Conservation (phyloP, 129 eudicot species). For the Saussurea involucrata region DNA sequence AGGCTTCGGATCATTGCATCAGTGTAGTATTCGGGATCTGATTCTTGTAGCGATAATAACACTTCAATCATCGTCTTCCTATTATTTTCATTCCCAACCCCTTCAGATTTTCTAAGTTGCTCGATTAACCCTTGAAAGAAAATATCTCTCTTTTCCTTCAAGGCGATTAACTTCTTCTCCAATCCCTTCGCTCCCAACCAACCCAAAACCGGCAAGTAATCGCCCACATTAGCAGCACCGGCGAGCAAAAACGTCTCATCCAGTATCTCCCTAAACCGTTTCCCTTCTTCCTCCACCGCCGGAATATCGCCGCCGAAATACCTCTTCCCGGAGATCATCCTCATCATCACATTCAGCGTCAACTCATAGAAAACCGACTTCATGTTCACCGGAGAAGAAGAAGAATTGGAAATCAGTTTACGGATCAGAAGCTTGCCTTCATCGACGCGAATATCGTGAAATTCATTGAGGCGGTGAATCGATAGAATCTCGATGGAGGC, state of each 20-base stretch:
- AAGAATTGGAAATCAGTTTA: neutral
- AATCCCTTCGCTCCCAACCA: constrained; percentile 21
- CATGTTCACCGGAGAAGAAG: constrained; percentile 9
- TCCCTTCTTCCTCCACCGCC: constrained; percentile 25
- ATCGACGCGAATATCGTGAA: constrained; percentile 23
- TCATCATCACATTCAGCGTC: constrained; percentile 29
- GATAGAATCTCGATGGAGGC: constrained; percentile 34
- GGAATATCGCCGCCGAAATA: constrained; percentile 24
- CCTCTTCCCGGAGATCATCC: constrained; percentile 36
- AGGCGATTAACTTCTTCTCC: constrained; percentile 1
- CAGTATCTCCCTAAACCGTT: constrained; percentile 18
- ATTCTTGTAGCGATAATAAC: constrained; percentile 27
- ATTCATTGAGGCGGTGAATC: constrained; percentile 14
- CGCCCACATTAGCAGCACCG: constrained; percentile 15
- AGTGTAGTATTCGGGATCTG: constrained; percentile 29
- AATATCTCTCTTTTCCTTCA: constrained; percentile 12
- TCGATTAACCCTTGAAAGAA: constrained; percentile 27
- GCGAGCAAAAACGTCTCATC: constrained; percentile 11
- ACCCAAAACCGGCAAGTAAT: constrained; percentile 25
- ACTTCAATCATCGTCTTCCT: constrained; percentile 30
- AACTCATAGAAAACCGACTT: constrained; percentile 18
- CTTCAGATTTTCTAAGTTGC: constrained; percentile 13
- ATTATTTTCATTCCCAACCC: neutral
- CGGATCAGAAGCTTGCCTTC: constrained; percentile 24
- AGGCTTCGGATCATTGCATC: constrained; percentile 32